Evolutionary conservation across 2,329 filamentous ascomycete genomes (phyloP), one percentile per base, ranked within the genome.

Genomic region (Pseudocercospora vitis): DNA sequence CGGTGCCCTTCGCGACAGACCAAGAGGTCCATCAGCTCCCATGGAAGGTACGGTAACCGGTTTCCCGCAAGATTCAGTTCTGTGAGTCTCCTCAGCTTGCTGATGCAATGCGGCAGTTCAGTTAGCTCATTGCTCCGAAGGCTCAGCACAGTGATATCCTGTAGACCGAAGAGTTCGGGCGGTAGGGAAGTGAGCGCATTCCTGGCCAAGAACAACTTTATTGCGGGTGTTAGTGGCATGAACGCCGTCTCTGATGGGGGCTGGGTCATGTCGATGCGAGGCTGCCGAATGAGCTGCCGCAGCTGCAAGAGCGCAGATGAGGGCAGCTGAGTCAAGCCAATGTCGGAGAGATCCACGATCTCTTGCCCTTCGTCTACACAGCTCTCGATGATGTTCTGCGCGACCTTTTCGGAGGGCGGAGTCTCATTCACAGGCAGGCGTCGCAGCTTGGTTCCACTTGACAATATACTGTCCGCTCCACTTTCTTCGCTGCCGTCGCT

Each of bases 61-160:
- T 89, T 89, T 49, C 85, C 80, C 0, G 84, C 81, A 7, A 90
- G 62, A 60, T 88, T 89, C 32, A 90, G 77, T 47, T 82, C 78
- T 47, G 74, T 72, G 3, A 90, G 75, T 53, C 82, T 83, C 3
- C 66, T 67, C 5, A 89, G 74, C 26, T 79, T 79, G 18, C 73
- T 74, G 45, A 89, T 82, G 3, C 77, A 74, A 0, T 82, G 73
- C 1, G 87, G 83, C 2, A 90, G 70, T 63, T 86, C 80, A 0
- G 71, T 72, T 11, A 90, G 75, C 19, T 76, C 68, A 62, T 89
- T 89, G 55, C 78, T 80, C 29, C 87, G 81, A 12, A 90, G 74
- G 61, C 81, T 88, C 9, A 90, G 77, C 12, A 84, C 80, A 0
- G 81, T 84, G 24, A 89, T 73, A 61, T 82, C 74, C 18, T 82